Percentiles rank a stretch among this genome's conserved stretches.
phyloP scores from a whole-genome alignment of 768 basidiomycete genomes.

The Sporobolomyces roseus region DNA sequence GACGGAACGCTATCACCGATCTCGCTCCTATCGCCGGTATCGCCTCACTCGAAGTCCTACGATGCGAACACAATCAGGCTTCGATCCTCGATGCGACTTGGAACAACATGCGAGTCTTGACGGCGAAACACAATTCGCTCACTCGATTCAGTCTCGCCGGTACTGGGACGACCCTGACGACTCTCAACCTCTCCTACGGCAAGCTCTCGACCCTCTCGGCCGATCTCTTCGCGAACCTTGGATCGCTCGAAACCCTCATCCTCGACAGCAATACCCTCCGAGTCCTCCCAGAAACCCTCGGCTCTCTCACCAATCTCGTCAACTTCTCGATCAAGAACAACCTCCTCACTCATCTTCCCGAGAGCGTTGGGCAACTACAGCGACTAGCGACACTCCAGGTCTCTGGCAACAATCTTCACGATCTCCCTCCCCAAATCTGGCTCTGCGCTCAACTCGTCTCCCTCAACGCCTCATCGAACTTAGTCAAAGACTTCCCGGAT shows the following conservation, averaged over 20 bases:
- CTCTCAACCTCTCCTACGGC: constrained; percentile 78
- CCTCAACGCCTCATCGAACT: constrained; percentile 85
- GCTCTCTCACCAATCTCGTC: constrained; percentile 66
- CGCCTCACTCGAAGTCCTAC: constrained; percentile 63
- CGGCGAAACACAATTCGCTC: constrained; percentile 80
- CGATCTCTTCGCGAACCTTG: constrained; percentile 63
- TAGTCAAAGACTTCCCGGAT: constrained; percentile 68
- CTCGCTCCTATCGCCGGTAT: constrained; percentile 65
- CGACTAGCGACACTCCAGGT: constrained; percentile 73
- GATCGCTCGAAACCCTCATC: constrained; percentile 65
- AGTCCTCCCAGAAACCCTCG: constrained; percentile 75
- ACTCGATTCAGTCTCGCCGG: constrained; percentile 65
- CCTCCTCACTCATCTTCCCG: constrained; percentile 69
- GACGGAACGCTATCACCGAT: constrained; percentile 77
- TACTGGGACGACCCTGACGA: constrained; percentile 59
- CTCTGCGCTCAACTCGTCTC: constrained; percentile 65
- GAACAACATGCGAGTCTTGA: constrained; percentile 61
- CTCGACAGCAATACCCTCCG: constrained; percentile 85
- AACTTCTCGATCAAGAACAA: constrained; percentile 87
- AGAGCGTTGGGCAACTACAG: constrained; percentile 68
- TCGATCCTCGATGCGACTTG: constrained; percentile 77
- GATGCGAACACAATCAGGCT: constrained; percentile 77
- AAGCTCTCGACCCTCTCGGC: constrained; percentile 82
- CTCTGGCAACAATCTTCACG: constrained; percentile 81
- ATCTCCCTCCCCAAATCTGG: constrained; percentile 76